A percentile compares a stretch with the other conserved stretches of the same genome.
Conservation (phyloP, 305 asterid genomes). For the Plantago lanceolata region DNA sequence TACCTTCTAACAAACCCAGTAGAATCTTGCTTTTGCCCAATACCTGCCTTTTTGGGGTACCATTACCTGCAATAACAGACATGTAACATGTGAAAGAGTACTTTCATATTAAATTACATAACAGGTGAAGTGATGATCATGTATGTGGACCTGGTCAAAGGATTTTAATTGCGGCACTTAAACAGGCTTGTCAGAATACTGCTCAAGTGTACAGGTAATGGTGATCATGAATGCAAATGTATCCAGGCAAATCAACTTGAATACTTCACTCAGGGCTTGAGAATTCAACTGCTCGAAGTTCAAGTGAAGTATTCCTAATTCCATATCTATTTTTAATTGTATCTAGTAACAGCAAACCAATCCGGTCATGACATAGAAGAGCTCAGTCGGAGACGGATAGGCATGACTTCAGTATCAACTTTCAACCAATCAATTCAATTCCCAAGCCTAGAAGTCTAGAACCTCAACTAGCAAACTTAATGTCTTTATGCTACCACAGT, state of each 20-base stretch:
- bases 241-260: background rate
- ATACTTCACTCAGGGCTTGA: background rate
- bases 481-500: too few relatives aligned
- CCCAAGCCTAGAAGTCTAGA: too few relatives aligned
- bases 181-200: conserved; percentile 6
- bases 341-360: background rate
- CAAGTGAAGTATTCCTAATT: background rate
- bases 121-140: background rate
- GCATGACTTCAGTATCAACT: too few relatives aligned
- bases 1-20: conserved; percentile 89
- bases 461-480: too few relatives aligned
- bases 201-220: conserved; percentile 4
- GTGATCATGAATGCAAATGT: background rate
- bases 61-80: conserved; percentile 50
- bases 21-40: conserved; percentile 83
- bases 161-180: background rate
- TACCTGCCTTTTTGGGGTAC: conserved; percentile 66
- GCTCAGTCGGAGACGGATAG: background rate
- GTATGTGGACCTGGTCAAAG: background rate
- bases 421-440: too few relatives aligned
- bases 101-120: conserved; percentile 1
- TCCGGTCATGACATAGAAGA: background rate
- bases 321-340: background rate
- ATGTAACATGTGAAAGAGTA: conserved; percentile 12
- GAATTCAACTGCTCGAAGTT: background rate